phyloP scores from a whole-genome alignment of 352 stramenopile genomes.

The Peronospora farinosa region DNA sequence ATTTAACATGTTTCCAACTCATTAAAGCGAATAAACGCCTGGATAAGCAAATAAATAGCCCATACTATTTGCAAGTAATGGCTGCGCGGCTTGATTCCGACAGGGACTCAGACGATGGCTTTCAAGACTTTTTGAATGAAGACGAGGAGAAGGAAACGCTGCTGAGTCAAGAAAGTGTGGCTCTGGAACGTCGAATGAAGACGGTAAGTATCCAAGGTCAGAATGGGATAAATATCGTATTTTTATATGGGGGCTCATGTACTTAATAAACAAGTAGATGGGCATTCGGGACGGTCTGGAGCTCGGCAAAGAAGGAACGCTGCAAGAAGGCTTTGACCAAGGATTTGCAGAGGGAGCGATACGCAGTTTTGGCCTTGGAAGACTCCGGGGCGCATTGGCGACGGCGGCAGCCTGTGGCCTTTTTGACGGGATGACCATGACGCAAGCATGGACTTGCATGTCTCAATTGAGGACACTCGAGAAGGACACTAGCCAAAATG shows the following conservation, averaged over 20 bases:
- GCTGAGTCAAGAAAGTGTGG: conserved; percentile 42
- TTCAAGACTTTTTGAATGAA: conserved; percentile 56
- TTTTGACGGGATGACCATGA: conserved; percentile 8
- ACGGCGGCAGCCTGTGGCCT: conserved; percentile 24
- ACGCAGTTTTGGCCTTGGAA: conserved; percentile 37
- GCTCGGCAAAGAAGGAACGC: conserved; percentile 56
- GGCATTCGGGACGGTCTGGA: conserved; percentile 68
- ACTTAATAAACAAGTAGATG: conserved; percentile 25
- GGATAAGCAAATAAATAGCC: no score
- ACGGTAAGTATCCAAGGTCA: conserved; percentile 30
- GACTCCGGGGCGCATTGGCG: conserved; percentile 45
- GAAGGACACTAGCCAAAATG: conserved; percentile 11
- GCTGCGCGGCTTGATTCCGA: neutral
- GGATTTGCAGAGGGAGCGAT: conserved; percentile 39
- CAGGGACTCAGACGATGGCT: conserved; percentile 47
- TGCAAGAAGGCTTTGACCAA: conserved; percentile 65
- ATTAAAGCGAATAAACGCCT: neutral
- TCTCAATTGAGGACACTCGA: conserved; percentile 17
- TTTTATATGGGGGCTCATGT: conserved; percentile 10
- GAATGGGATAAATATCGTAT: neutral
- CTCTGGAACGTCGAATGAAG: conserved; percentile 52
- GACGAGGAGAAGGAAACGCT: conserved; percentile 44
- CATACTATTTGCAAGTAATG: neutral
- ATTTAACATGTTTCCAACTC: no score
- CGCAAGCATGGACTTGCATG: conserved; percentile 9